These are phyloP conservation scores for Leccinum subrobustum DNA, from an alignment of 1,284 basidiomycete genomes.

Conservation along the genomic window DNA sequence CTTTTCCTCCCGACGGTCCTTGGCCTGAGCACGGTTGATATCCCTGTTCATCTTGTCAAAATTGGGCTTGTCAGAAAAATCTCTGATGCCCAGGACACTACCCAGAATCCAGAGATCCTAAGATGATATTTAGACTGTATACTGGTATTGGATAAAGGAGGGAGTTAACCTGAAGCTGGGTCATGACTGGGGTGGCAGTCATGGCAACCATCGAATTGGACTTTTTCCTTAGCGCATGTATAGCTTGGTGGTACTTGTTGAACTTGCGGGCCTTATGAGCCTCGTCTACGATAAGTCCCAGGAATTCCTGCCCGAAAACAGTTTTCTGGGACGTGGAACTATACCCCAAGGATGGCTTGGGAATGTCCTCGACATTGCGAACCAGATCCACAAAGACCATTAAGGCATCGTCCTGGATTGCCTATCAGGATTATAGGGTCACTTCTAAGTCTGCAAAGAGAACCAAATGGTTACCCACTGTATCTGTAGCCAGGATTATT, in stretches of 20 bases:
- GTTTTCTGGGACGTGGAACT: not conserved
- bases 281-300: not conserved
- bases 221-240: not conserved
- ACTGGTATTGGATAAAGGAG: not conserved
- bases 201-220: not conserved
- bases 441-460: not conserved
- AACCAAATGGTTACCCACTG: not conserved
- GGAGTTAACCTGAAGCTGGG: not conserved
- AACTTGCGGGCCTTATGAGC: slow-evolving; percentile 2
- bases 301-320: not conserved
- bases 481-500: not conserved
- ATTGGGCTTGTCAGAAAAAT: not conserved
- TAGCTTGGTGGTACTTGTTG: slow-evolving; percentile 3
- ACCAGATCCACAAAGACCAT: not conserved
- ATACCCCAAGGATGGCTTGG: not conserved
- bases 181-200: slow-evolving; percentile 8
- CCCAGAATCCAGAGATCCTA: not conserved
- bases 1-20: not conserved
- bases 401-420: not conserved
- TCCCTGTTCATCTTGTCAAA: not conserved
- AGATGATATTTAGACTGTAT: not conserved
- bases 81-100: not conserved
- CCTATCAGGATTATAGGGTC: not conserved
- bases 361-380: not conserved
- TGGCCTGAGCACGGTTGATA: not conserved